Conservation (phyloP, 2,329 filamentous ascomycete genomes). For the Rutstroemia sp. region DNA sequence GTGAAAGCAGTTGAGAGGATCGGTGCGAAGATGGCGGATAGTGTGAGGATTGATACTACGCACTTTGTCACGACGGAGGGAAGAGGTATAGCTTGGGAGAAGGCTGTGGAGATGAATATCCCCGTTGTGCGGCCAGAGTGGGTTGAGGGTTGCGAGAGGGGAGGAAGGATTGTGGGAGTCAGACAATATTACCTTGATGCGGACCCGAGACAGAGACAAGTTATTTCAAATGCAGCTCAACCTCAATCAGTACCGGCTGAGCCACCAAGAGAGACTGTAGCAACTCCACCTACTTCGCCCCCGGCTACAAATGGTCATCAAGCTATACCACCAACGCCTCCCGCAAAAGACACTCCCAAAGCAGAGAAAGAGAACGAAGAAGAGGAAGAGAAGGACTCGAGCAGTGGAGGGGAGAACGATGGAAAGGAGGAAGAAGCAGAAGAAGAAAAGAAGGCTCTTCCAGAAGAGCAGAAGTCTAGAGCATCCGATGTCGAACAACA, state of each 20-base stretch:
- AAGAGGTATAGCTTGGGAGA: slow-evolving; percentile 85
- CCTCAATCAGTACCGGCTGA: slow-evolving; percentile 14
- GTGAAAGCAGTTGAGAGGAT: slow-evolving; percentile 74
- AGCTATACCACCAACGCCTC: slow-evolving; percentile 25
- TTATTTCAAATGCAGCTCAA: slow-evolving; percentile 16
- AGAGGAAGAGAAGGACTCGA: slow-evolving; percentile 19
- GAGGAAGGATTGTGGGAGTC: slow-evolving; percentile 86
- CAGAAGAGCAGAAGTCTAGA: slow-evolving; percentile 49
- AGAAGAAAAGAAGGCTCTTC: slow-evolving; percentile 28
- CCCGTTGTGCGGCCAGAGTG: slow-evolving; percentile 95
- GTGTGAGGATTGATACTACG: slow-evolving; percentile 91
- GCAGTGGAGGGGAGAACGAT: slow-evolving; percentile 17
- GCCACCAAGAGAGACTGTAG: slow-evolving; percentile 15
- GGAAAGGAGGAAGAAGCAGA: slow-evolving; percentile 24
- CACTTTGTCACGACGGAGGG: slow-evolving; percentile 98
- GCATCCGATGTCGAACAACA: slow-evolving; percentile 49
- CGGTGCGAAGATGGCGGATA: slow-evolving; percentile 84
- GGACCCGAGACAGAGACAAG: slow-evolving; percentile 37
- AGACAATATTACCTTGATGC: slow-evolving; percentile 95
- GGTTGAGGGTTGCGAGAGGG: slow-evolving; percentile 93
- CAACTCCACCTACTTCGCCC: slow-evolving; percentile 15
- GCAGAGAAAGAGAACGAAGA: slow-evolving; percentile 21
- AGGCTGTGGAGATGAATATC: slow-evolving; percentile 95
- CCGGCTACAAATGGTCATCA: slow-evolving; percentile 17
- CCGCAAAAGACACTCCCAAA: slow-evolving; percentile 24